Base-by-base conservation (phyloP, 176 grass and related monocot species). In the Cymbopogon citratus region DNA sequence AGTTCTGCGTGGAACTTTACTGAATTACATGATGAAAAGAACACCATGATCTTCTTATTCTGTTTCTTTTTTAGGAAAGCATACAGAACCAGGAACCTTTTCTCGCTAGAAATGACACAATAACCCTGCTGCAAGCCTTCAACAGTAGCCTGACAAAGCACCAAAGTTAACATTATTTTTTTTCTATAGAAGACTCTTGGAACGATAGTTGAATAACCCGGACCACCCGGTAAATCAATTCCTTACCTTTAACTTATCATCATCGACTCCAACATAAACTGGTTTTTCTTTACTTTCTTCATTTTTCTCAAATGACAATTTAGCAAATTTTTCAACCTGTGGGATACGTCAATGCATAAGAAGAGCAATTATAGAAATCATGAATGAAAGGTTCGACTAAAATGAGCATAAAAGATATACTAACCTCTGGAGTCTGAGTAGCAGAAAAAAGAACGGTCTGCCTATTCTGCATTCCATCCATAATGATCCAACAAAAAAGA, bases 1-100 rank as follows among this genome's bases (percentile, higher is more conserved):
- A 98, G 92, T 63, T 98, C 95, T 7, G 86, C 63, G 23, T 98
- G 92, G 70, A 85, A 98, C 84, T 94, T 98, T 80, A 98, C 95
- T 60, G 95, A 98, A 82, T 86, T 98, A 81, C 95, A 98, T 24
- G 95, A 98, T 56, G 95, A 98, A 87, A 98, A 98, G 90, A 98
- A 98, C 74, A 98, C 95, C 95, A 98, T 94, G 46, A 98, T 51
- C 86, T 98, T 98, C 65, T 97, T 94, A 12, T 87, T 86, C 38
- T 87, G 86, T 52, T 98, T 91, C 81, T 87, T 93, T 80, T 93
- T 98, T 3, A 98, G 92, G 88, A 98, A 98, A 82, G 95, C 90
- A 85, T 95, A 93, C 11, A 98, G 84, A 89, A 98, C 92, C 46
- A 98, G 49, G 65, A 98, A 91, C 46, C 90, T 98, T 56, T 87